phyloP scores from a whole-genome alignment of 805 yeast species.

The Saccharomycodes ludwigii region DNA sequence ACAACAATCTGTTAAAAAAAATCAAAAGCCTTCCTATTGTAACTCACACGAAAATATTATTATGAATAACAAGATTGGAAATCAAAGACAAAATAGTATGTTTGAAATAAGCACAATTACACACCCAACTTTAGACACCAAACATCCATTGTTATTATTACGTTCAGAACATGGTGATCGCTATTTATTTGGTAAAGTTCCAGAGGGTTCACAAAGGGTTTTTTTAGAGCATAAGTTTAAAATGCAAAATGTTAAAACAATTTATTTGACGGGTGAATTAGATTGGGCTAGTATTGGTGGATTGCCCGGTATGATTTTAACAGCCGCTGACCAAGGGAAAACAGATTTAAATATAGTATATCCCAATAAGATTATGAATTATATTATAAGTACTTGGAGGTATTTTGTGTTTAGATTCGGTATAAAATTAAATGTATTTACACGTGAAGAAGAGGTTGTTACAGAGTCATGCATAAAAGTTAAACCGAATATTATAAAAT shows the following conservation, averaged over 20 bases:
- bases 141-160: conserved; percentile 43
- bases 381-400: conserved; percentile 71
- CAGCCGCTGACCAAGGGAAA: conserved; percentile 68
- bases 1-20: no score
- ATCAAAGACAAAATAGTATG: no score
- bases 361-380: conserved; percentile 36
- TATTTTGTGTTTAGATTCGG: conserved; percentile 76
- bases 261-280: conserved; percentile 70
- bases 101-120: conserved; percentile 39
- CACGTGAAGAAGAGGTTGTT: conserved; percentile 12
- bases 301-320: conserved; percentile 75
- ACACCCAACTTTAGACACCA: conserved; percentile 52
- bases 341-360: conserved; percentile 42
- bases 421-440: conserved; percentile 31
- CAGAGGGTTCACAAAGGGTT: conserved; percentile 80
- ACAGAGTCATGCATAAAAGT: conserved; percentile 1
- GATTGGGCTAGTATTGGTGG: conserved; percentile 83
- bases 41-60: no score
- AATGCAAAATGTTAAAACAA: conserved; percentile 43
- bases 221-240: conserved; percentile 48
- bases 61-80: no score
- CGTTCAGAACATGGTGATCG: conserved; percentile 26
- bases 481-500: not conserved
- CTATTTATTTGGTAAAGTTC: conserved; percentile 64
- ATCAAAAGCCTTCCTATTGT: conserved; percentile 2